Evolutionary conservation across 495 filamentous ascomycete species (phyloP).

Genomic region (Xylaria nigripes): DNA sequence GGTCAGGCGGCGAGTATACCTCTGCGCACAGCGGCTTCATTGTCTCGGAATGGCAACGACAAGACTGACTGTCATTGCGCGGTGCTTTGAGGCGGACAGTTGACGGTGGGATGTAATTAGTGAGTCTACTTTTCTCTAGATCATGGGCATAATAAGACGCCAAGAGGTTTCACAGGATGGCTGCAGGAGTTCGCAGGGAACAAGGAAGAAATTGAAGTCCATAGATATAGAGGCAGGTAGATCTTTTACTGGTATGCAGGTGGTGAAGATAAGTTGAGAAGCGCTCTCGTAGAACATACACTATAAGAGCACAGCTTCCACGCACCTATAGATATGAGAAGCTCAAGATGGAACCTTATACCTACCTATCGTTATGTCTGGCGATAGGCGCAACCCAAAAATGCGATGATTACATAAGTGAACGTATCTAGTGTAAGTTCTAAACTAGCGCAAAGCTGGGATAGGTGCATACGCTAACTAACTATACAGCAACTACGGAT

Average conservation of each 20-base stretch:
- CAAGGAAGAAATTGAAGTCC: not conserved
- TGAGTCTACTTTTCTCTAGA: not conserved
- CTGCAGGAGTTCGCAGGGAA: slow-evolving; percentile 14
- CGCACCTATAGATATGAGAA: too few relatives aligned
- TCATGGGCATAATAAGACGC: not conserved
- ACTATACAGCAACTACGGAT: too few relatives aligned
- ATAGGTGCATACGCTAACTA: too few relatives aligned
- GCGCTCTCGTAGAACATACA: too few relatives aligned
- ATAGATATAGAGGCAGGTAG: not conserved
- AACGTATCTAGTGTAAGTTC: too few relatives aligned
- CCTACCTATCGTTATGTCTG: too few relatives aligned
- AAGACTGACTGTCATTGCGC: slow-evolving; percentile 14
- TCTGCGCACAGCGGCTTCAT: slow-evolving; percentile 39
- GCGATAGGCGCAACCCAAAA: too few relatives aligned
- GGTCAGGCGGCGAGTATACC: slow-evolving; percentile 26
- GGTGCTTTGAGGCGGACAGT: not conserved
- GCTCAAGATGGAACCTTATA: too few relatives aligned
- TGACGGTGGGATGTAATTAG: not conserved
- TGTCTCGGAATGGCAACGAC: slow-evolving; percentile 31
- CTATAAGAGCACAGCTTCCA: too few relatives aligned
- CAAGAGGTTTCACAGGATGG: slow-evolving; percentile 3
- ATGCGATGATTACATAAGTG: too few relatives aligned
- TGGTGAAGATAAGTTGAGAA: not conserved
- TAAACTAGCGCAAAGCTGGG: too few relatives aligned
- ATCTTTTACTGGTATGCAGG: too few relatives aligned